A percentile compares a stretch with the other conserved stretches of the same genome.
These are phyloP conservation scores for Fimicolochytrium jonesii DNA, from an alignment of 192 early-diverging fungal species.

Conservation along the genomic window DNA sequence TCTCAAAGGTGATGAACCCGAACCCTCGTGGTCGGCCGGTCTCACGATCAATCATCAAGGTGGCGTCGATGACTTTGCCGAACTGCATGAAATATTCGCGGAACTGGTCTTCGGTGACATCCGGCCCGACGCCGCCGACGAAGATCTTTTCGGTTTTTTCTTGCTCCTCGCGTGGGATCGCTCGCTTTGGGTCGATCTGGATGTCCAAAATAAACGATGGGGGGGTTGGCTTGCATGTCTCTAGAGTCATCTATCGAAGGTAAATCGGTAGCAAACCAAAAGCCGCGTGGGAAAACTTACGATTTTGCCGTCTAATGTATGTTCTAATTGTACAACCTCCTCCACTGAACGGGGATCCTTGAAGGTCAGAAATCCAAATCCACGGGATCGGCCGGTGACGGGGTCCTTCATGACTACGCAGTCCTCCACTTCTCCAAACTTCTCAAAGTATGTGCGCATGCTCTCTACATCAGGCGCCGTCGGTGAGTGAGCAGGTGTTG, in stretches of 20 bases:
- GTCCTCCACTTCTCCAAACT: conserved; percentile 68
- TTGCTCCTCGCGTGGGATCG: conserved; percentile 67
- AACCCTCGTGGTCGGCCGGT: conserved; percentile 89
- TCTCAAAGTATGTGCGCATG: conserved; percentile 62
- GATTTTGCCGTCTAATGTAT: conserved; percentile 73
- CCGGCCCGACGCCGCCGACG: conserved; percentile 82
- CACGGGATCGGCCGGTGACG: conserved; percentile 61
- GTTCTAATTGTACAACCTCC: conserved; percentile 60
- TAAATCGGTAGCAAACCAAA: too few relatives aligned
- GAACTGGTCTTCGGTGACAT: conserved; percentile 83
- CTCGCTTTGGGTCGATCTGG: conserved; percentile 75
- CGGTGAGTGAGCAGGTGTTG: too few relatives aligned
- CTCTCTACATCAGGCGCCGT: conserved; percentile 58
- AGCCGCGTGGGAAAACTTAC: conserved; percentile 41
- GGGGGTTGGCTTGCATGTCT: too few relatives aligned
- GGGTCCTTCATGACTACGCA: conserved; percentile 75
- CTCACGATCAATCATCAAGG: conserved; percentile 79
- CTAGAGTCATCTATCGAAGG: too few relatives aligned
- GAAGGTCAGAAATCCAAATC: conserved; percentile 79
- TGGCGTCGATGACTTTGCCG: conserved; percentile 78
- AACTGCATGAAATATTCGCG: conserved; percentile 81
- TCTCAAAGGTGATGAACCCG: conserved; percentile 91
- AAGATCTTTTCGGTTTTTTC: conserved; percentile 87
- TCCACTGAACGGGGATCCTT: conserved; percentile 56
- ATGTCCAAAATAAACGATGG: background rate